phyloP scores from a whole-genome alignment of 2,329 filamentous ascomycete species.

The Samsoniella hepiali region DNA sequence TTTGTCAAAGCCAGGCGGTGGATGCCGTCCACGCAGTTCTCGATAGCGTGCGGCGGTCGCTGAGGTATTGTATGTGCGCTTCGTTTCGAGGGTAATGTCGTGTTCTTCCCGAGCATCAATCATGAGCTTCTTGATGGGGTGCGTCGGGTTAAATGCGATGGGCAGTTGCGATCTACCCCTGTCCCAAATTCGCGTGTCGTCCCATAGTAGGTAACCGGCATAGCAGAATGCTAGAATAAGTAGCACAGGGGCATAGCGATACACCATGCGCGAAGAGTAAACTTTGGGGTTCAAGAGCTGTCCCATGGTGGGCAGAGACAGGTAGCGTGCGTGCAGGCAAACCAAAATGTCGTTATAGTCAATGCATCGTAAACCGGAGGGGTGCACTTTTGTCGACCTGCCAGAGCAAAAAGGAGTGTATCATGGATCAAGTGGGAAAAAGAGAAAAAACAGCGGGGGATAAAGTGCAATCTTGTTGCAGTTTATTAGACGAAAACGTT shows the following conservation, averaged over 20 bases:
- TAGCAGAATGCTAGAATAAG: constrained; percentile 26
- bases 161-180: constrained; percentile 21
- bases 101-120: constrained; percentile 43
- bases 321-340: neutral
- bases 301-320: neutral
- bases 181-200: constrained; percentile 28
- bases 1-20: constrained; percentile 60
- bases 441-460: too few species aligned
- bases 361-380: too few species aligned
- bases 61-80: constrained; percentile 46
- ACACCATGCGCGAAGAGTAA: constrained; percentile 29
- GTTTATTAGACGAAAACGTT: too few species aligned
- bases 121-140: constrained; percentile 53
- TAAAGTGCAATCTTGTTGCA: too few species aligned
- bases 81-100: constrained; percentile 36
- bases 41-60: constrained; percentile 56
- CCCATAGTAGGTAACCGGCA: constrained; percentile 33
- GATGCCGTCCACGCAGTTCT: constrained; percentile 54
- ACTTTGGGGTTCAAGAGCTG: constrained; percentile 8
- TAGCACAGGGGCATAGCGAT: constrained; percentile 29
- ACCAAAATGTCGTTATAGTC: neutral
- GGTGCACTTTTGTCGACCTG: too few species aligned
- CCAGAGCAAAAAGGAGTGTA: too few species aligned
- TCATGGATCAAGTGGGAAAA: too few species aligned
- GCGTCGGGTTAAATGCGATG: constrained; percentile 29